These are phyloP conservation scores for Pythium dissimile DNA, from an alignment of 352 stramenopile genomes.

Conservation along the genomic window DNA sequence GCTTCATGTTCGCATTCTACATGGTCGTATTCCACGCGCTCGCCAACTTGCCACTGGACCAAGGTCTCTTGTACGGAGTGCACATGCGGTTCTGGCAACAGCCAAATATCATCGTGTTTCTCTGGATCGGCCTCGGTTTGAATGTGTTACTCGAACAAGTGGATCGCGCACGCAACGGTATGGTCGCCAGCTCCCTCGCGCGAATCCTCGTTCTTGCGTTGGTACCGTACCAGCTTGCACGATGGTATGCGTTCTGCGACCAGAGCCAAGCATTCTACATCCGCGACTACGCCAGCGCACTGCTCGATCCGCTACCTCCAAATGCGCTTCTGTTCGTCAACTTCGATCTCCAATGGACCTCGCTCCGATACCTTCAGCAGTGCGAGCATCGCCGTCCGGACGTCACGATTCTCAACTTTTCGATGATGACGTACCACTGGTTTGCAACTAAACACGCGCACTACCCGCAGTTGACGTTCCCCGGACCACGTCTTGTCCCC, in stretches of 20 bases:
- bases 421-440: slow-evolving; percentile 85
- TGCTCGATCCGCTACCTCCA: slow-evolving; percentile 68
- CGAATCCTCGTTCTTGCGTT: not conserved
- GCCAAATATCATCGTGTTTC: slow-evolving; percentile 89
- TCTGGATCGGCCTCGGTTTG: slow-evolving; percentile 72
- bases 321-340: slow-evolving; percentile 80
- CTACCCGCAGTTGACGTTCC: slow-evolving; percentile 60
- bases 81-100: slow-evolving; percentile 95
- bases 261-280: slow-evolving; percentile 50
- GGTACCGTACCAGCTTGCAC: slow-evolving; percentile 3
- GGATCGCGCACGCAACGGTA: not conserved
- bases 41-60: slow-evolving; percentile 91
- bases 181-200: not conserved
- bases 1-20: slow-evolving; percentile 84
- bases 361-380: slow-evolving; percentile 83
- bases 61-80: slow-evolving; percentile 91
- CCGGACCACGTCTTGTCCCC: slow-evolving; percentile 20
- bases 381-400: slow-evolving; percentile 62
- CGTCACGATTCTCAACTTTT: slow-evolving; percentile 75
- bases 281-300: slow-evolving; percentile 63
- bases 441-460: slow-evolving; percentile 46
- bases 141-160: slow-evolving; percentile 10
- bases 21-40: slow-evolving; percentile 93
- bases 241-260: slow-evolving; percentile 25
- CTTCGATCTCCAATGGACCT: slow-evolving; percentile 87